Evolutionary conservation across 2,329 filamentous ascomycete species (phyloP), one percentile per base, ranked within the genome.

Genomic region (Fusarium sp.): DNA sequence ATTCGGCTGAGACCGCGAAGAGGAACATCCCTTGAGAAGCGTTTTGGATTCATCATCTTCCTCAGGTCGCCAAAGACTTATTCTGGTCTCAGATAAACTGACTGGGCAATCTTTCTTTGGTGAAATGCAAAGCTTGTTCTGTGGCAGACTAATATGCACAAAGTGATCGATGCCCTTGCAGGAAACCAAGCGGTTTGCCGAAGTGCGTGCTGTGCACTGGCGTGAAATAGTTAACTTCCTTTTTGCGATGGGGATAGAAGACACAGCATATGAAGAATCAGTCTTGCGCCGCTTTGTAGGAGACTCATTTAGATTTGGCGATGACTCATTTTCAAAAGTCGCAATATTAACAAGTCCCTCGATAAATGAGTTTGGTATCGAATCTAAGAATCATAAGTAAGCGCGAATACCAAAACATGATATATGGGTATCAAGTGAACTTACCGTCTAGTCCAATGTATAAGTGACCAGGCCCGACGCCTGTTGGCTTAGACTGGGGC

Each of bases 231-330:
- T 67, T 7, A 78, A 20, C 12, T 66, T 44, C 30, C 65, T 67
- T 42, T 59, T 74, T 17, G 68, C 70, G 17, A 79, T 46, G 30
- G 70, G 70, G 28, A 79, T 72, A 20, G 71, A 66, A 23, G 52
- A 56, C 24, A 51, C 42, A 30, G 17, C 43, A 34, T 38, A 44
- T 47, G 52, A 58, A 43, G 20, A 43, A 19, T 62, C 54, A 14
- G 70, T 63, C 69, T 76, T 79, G 47, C 71, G 76, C 47, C 77
- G 76, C 68, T 79, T 79, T 6, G 58, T 20, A 17, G 73, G 65
- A 19, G 67, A 70, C n/a, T 69, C 69, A 9, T 48, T 53, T 20
- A 47, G 26, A 26, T 17, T 53, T 23, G 51, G 47, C 9, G 65
- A 61, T 15, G 56, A 44, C 9, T 65, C 64, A 19, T 50, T 38